Percentiles rank a stretch among this genome's conserved stretches.
These are phyloP conservation scores for Marchantia polymorpha DNA, from an alignment of 225 moss, liverwort and hornwort genomes.

Conservation along the genomic window DNA sequence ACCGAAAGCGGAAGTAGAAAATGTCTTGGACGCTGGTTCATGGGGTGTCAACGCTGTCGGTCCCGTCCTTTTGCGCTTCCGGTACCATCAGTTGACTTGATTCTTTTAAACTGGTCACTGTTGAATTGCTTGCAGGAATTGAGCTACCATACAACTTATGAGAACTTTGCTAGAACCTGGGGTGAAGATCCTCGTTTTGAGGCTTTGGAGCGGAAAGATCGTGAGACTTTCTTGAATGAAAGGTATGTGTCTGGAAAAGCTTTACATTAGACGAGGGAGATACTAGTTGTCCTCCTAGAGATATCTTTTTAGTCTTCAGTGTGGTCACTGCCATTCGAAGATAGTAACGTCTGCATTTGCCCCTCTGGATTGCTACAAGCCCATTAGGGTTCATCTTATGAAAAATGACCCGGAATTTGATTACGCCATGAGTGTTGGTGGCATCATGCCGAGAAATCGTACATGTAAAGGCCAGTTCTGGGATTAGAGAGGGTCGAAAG, in stretches of 20 bases:
- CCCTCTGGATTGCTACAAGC: slow-evolving; percentile 27
- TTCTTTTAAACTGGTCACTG: background rate
- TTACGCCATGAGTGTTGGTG: slow-evolving; percentile 30
- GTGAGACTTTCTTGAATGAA: slow-evolving; percentile 72
- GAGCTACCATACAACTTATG: slow-evolving; percentile 59
- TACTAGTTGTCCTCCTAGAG: background rate
- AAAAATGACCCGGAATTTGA: slow-evolving; percentile 20
- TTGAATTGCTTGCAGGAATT: slow-evolving; percentile 52
- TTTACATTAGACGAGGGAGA: background rate
- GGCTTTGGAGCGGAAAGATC: slow-evolving; percentile 85
- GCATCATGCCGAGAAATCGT: slow-evolving; percentile 21
- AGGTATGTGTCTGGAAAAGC: slow-evolving; percentile 49
- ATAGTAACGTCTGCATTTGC: slow-evolving; percentile 18
- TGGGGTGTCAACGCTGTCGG: background rate
- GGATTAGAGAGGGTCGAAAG: slow-evolving; percentile 26
- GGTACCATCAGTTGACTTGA: background rate
- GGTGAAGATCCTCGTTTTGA: slow-evolving; percentile 64
- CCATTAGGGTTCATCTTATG: slow-evolving; percentile 14
- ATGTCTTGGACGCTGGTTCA: background rate
- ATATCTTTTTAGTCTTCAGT: background rate
- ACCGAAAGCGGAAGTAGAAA: slow-evolving; percentile 14
- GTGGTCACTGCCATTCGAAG: background rate
- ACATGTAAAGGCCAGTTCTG: slow-evolving; percentile 20
- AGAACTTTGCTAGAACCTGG: slow-evolving; percentile 62
- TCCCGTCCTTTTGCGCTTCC: background rate